phyloP scores from a whole-genome alignment of 2,329 filamentous ascomycete genomes.

The Pestalotiopsis sp. region DNA sequence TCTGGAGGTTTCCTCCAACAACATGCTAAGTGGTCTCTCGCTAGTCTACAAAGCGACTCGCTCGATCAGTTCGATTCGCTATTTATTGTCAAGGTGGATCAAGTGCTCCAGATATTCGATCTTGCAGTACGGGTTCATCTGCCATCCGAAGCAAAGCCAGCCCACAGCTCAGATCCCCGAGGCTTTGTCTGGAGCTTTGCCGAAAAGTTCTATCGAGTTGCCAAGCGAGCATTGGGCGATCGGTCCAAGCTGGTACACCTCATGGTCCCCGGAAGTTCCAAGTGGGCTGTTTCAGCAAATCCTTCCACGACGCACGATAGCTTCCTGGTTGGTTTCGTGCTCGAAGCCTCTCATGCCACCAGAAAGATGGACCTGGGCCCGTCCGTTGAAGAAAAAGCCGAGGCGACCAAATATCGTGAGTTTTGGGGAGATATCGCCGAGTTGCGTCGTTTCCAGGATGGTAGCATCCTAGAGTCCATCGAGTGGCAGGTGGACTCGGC shows the following conservation, averaged over 20 bases:
- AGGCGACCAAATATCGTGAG: constrained; percentile 76
- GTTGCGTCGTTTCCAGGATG: constrained; percentile 90
- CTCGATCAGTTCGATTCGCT: constrained; percentile 81
- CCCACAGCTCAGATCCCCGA: constrained; percentile 38
- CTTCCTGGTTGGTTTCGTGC: constrained; percentile 66
- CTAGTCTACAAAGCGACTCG: constrained; percentile 70
- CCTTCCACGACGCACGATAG: constrained; percentile 32
- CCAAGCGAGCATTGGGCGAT: constrained; percentile 74
- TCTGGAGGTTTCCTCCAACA: constrained; percentile 73
- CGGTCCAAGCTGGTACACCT: constrained; percentile 70
- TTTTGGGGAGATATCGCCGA: constrained; percentile 97
- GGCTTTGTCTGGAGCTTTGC: constrained; percentile 47
- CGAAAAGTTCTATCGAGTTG: constrained; percentile 60
- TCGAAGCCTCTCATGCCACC: constrained; percentile 70
- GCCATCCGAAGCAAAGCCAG: constrained; percentile 19
- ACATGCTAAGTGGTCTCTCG: constrained; percentile 73
- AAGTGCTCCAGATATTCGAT: constrained; percentile 58
- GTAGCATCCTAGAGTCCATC: constrained; percentile 87
- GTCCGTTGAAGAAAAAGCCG: constrained; percentile 79
- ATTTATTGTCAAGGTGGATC: constrained; percentile 69
- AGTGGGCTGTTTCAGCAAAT: constrained; percentile 49
- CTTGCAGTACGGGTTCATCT: constrained; percentile 37
- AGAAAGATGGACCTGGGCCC: constrained; percentile 88
- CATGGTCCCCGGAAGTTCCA: constrained; percentile 34
- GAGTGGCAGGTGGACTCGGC: constrained; percentile 73